Base-by-base conservation (phyloP, 108 stramenopile species). In the Cyclostephanos tholiformis region DNA sequence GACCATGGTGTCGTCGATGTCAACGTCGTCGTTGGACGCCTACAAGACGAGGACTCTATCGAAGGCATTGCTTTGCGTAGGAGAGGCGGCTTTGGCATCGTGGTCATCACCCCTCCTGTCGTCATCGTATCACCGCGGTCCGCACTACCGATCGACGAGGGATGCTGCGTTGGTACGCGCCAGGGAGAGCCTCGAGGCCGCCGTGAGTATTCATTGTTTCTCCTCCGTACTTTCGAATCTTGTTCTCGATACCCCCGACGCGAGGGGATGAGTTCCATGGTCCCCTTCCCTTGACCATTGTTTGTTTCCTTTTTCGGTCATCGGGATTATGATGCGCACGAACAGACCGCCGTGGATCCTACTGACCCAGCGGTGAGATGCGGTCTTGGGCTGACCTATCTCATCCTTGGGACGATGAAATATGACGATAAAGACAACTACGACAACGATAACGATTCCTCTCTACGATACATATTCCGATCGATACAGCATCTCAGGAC, bases 401-500 rank as follows among this genome's bases (percentile, higher is more conserved):
- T 82, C 53, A 48, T 75, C 26, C 57, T 82, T 26, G 73, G 80
- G 62, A 38, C 23, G 5, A 39, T 49, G 17, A 8, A 35, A 14
- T n/a, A 51, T 8, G 26, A 35, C n/a, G 22, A 11, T 6, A 26
- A 19, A 13, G 53, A 55, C 49, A 39, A 51, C 32, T 32, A 16
- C 29, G 13, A 41, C 23, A 17, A 36, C 43, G 53, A 36, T 14
- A 41, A 55, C 11, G 36, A 36, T 36, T 6, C 36, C 6, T 39
- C 44, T 16, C 23, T 69, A 27, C 74, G 71, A 39, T 56, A 69
- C 59, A 53, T 75, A 43, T 55, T 67, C 17, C 68, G 75, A 65
- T 82, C 80, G 4, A 75, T 82, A 50, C 73, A 75, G 38, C 69
- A 82, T 41, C 57, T 82, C 35, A 82, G 66, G 50, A 69, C 52